Percentiles rank a stretch among this genome's conserved stretches.
Evolutionary conservation across 2,329 filamentous ascomycete genomes (phyloP).

Genomic region (Lojkania enalia): DNA sequence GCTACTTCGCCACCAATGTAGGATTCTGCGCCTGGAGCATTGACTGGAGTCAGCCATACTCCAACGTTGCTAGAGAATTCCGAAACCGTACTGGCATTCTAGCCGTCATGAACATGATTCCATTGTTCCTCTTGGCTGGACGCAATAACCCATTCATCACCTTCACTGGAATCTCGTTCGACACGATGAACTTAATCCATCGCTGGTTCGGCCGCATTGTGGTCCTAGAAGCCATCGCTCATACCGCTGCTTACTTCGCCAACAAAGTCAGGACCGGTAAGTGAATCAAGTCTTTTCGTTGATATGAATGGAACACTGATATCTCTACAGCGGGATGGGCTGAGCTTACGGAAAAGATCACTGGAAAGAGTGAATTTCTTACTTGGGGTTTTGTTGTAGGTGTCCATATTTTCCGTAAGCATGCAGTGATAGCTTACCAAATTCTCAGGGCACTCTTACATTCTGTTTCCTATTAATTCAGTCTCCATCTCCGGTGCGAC

Average conservation of each 20-base stretch:
- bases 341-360: constrained; percentile 47
- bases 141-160: constrained; percentile 78
- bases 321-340: constrained; percentile 54
- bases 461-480: constrained; percentile 68
- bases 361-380: constrained; percentile 53
- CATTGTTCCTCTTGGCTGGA: constrained; percentile 72
- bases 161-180: constrained; percentile 73
- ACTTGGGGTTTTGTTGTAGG: constrained; percentile 67
- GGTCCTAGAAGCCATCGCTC: constrained; percentile 67
- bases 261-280: constrained; percentile 46
- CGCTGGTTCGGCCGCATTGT: constrained; percentile 80
- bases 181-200: constrained; percentile 81
- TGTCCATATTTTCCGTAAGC: constrained; percentile 15
- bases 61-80: constrained; percentile 69
- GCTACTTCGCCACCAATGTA: constrained; percentile 55
- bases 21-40: constrained; percentile 57
- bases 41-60: constrained; percentile 66
- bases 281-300: constrained; percentile 8
- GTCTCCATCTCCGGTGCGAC: constrained; percentile 70
- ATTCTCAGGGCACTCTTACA: constrained; percentile 57
- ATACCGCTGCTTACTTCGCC: constrained; percentile 64
- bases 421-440: constrained; percentile 1
- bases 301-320: constrained; percentile 19
- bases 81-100: constrained; percentile 72
- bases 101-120: constrained; percentile 75